Base-by-base conservation (phyloP, 2,329 filamentous ascomycete species). In the Trichoderma cornu-damae region DNA sequence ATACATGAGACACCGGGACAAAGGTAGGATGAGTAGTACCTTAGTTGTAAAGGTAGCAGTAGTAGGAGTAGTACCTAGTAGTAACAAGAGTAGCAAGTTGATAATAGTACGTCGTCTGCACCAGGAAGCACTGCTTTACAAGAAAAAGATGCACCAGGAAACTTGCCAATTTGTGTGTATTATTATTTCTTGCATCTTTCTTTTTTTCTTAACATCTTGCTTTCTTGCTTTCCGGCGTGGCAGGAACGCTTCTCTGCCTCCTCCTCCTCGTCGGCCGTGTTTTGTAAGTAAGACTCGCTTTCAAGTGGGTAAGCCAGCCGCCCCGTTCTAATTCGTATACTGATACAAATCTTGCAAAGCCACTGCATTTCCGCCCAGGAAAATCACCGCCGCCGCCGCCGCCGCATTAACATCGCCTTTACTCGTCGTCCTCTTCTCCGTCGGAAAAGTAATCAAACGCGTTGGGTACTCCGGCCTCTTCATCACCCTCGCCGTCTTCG, bases 361-460 rank as follows among this genome's bases (percentile, higher is more conserved):
- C 24, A 34, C 53, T 26, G 9, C 30, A 11, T 28, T 44, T 32
- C 48, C 35, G 7, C 38, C 38, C 30, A 28, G n/a, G 14, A 20
- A n/a, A 18, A 40, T 7, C 5, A 6, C 9, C 28, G 28, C 28
- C 28, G n/a, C n/a, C n/a, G 8, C 34, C 24, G 3, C 12, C 11
- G 30, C 26, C 9, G 6, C 35, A 14, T 14, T 28, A 43, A 3
- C 37, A 26, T n/a, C 11, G 2, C 20, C 20, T 14, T 20, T 70
- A 64, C 3, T 70, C 68, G 2, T 70, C 67, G 3, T 66, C 66
- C 3, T 78, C 77, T 43, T 83, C 84, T 2, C 77, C 80, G 54
- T 90, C 88, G 4, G 86, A 86, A 65, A 87, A 85, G 70, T 94
- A 92, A 60, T 93, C 88, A 72, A 94, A 94, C 51, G 89, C 86